These are phyloP conservation scores for Kluyveromyces wickerhamii DNA, from an alignment of 805 yeast species.

Conservation along the genomic window DNA sequence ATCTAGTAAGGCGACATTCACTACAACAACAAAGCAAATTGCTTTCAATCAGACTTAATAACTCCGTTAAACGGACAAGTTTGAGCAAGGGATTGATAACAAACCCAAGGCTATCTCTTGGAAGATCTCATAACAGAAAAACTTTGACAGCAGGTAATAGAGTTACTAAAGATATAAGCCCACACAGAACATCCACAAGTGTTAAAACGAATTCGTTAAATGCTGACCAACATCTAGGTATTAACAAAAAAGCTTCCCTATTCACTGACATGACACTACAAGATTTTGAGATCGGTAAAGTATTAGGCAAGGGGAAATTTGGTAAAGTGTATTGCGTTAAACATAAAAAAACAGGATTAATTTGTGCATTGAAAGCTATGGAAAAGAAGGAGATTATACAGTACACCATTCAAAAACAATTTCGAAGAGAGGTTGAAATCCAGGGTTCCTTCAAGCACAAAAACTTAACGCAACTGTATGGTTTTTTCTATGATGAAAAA, in stretches of 20 bases:
- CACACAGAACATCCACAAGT: neutral
- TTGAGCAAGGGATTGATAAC: neutral
- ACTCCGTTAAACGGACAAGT: neutral
- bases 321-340: slow-evolving; percentile 88
- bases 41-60: slow-evolving; percentile 2
- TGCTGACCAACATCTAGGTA: neutral
- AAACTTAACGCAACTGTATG: slow-evolving; percentile 71
- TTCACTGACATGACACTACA: slow-evolving; percentile 12
- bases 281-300: slow-evolving; percentile 82
- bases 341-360: slow-evolving; percentile 64
- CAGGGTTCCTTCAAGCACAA: slow-evolving; percentile 75
- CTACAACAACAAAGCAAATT: slow-evolving; percentile 4
- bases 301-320: slow-evolving; percentile 87
- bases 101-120: neutral
- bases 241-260: neutral
- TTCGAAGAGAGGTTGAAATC: slow-evolving; percentile 85
- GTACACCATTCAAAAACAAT: slow-evolving; percentile 73
- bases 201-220: too few relatives aligned
- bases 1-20: slow-evolving; percentile 2
- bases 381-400: slow-evolving; percentile 68
- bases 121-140: neutral
- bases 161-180: neutral
- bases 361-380: slow-evolving; percentile 91
- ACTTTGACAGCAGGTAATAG: neutral
- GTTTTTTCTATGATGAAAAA: slow-evolving; percentile 74